Evolutionary conservation across 2,329 filamentous ascomycete species (phyloP), one percentile per base, ranked within the genome.

Genomic region (Periglandula ipomoeae): DNA sequence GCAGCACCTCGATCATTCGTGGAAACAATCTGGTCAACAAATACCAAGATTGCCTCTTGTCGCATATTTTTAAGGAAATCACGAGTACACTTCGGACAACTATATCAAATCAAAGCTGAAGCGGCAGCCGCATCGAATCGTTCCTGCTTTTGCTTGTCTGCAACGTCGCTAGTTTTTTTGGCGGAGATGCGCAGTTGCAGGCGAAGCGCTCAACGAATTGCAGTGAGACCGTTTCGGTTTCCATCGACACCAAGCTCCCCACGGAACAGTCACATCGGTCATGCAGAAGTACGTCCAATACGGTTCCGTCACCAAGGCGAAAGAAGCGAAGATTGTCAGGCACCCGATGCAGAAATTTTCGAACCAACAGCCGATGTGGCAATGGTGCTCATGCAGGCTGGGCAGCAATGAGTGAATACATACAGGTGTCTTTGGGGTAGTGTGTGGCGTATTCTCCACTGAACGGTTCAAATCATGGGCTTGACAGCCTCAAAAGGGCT

Each of bases 1-100:
- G 59, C 62, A 49, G 46, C 50, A 19, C 56, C 50, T 30, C 32
- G 27, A 55, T 11, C 26, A 20, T 41, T 47, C 45, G 51, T 50
- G 48, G 52, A 19, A 70, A 63, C 17, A 58, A 72, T 10, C 64
- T 91, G 56, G 82, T 85, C 34, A 76, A 84, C 47, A 89, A 89
- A 65, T 91, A 91, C 64, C 73, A 73, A 55, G 71, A 74, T 53
- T 91, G 87, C 64, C 87, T 84, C 32, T 68, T 91, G 34, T 79
- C 72, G 52, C 79, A 81, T 44, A 69, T 90, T 8, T 90, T 91
- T 60, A 71, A 75, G 56, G 72, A 68, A 5, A 85, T 91, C 55
- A 79, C 81, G 8, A 68, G 69, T 5, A 45, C 11, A 8, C 35
- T 55, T 4, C 23, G 22, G 9, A 37, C 37, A 3, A 41, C 30